Evolutionary conservation across 768 basidiomycete species (phyloP), one percentile per base, ranked within the genome.

Genomic region (Leccinum pellstonianum): DNA sequence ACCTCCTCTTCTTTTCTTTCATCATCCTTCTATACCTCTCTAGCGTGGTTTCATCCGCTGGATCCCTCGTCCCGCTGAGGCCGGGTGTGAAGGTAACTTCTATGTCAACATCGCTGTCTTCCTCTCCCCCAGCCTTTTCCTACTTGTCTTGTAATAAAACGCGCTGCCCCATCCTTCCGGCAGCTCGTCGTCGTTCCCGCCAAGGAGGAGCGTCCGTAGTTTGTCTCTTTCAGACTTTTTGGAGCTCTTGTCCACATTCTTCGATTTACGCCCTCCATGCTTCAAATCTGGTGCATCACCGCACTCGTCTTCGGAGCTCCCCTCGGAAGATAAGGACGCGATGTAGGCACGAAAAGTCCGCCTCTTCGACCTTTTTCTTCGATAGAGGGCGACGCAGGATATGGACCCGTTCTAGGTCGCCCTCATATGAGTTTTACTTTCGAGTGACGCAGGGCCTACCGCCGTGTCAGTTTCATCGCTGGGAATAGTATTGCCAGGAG

Each of bases 341-440:
- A 91, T 75, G 69, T 86, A 90, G 25, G 86, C 89, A 54, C 81
- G 84, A 79, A 79, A 96, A 98, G 68, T 98, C 94, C 56, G 85
- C 85, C 60, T 95, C 90, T 52, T 96, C 94, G 23, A 98, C 88
- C 70, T 98, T 93, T 69, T 93, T 87, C 55, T 83, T 81, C 0
- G 91, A 85, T 41, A 97, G 78, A 1, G 80, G 78, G 25, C 94
- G 88, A 51, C 94, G 86, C 1, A 95, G 93, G 52, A 95, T 66
- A 48, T 85, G 86, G 58, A 81, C 82, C 43, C 96, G 88, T 68
- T 95, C 90, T 0, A 91, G 88, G 65, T 98, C 95, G 73, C 98
- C 97, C 57, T 95, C 92, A 99, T 5, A 95, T 97, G 31, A 98
- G 82, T 68, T 92, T 97, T 60, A 98, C 96, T 79, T 94, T 96